Evolutionary conservation across 2,329 filamentous ascomycete genomes (phyloP), one percentile per base, ranked within the genome.

Genomic region (Trichoderma asperellum): DNA sequence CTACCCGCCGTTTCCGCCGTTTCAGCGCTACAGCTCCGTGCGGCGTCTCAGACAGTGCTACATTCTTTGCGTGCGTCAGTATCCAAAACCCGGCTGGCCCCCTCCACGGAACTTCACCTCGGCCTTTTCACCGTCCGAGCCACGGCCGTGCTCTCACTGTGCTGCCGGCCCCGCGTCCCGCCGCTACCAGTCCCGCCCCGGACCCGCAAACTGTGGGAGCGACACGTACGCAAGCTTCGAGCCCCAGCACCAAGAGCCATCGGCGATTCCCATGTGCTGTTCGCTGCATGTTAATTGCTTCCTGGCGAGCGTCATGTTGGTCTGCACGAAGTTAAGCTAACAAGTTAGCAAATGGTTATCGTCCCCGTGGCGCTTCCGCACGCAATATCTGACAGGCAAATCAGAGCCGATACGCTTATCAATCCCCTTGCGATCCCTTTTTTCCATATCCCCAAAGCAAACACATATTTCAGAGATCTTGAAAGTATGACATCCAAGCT

Each of bases 111-210:
- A 34, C 24, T 49, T 57, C 53, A 66, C 53, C 62, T 58, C 62
- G 64, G 32, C 53, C 43, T 52, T 21, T n/a, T 24, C 55, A 59
- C 64, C 27, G 64, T 67, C 65, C 65, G 56, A 60, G 12, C 6
- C 57, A 47, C 34, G 43, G 21, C 57, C 56, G 57, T 61, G 10
- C 40, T 68, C 56, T 68, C 35, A 68, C 65, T 68, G 65, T 68
- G 65, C 57, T 68, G 43, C 57, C 57, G 65, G 65, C 56, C 56
- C 56, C 56, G 55, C 29, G 29, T 43, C 65, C 29, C 57, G 4
- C 56, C 21, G 32, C 57, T 60, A 43, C 65, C 65, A 68, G 65
- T 68, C 57, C 65, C 57, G 65, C 8, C 21, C 58, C 56, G 24
- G 65, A 27, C 34, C 65, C 47, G 47, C 47, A 55, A 52, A 68